Evolutionary conservation across 2,329 filamentous ascomycete genomes (phyloP), one percentile per base, ranked within the genome.

Genomic region (Epichloe brachyelytri): DNA sequence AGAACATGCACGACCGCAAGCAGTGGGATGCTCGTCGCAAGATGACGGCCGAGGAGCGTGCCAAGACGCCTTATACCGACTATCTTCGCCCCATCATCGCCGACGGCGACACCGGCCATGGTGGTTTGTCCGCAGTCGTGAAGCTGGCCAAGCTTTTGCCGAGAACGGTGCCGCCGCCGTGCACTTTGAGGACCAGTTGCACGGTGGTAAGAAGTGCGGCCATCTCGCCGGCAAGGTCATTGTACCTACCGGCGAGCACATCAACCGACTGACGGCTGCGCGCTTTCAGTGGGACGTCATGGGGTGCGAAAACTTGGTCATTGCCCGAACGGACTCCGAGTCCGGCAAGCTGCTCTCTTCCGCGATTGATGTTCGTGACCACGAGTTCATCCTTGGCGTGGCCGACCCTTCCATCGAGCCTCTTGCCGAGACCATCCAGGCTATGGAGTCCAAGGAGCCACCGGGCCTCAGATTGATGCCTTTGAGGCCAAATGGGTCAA

Each of bases 261-360:
- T 97, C 74, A 96, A 95, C 71, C 84, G 93, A 30, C 80, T 98
- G 4, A 83, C 89, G 19, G 90, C 93, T 2, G 83, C 91, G 3
- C 83, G 93, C 53, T 96, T 95, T 72, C 93, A 98, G 64, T 98
- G 91, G 91, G 93, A 98, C 62, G 77, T 96, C 59, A 97, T 98
- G 91, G 93, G 91, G 45, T 83, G 81, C 49, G 93, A 98, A 71
- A 97, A 95, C 66, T 77, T 97, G 4, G 82, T 97, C 41, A 93
- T 98, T 63, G 93, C 93, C 3, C 83, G 93, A 52, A 97, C 93
- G 1, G 93, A 98, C 67, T 94, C 89, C 0, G 93, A 97, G 69
- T 95, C 88, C 55, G 93, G 91, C 44, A 90, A 84, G 65, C 78
- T 98, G 20, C 76, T 98, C 51, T 94, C 86, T 53, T 95, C 86